These are phyloP conservation scores for Globisporangium spiculum DNA, from an alignment of 352 stramenopile genomes.

Conservation along the genomic window DNA sequence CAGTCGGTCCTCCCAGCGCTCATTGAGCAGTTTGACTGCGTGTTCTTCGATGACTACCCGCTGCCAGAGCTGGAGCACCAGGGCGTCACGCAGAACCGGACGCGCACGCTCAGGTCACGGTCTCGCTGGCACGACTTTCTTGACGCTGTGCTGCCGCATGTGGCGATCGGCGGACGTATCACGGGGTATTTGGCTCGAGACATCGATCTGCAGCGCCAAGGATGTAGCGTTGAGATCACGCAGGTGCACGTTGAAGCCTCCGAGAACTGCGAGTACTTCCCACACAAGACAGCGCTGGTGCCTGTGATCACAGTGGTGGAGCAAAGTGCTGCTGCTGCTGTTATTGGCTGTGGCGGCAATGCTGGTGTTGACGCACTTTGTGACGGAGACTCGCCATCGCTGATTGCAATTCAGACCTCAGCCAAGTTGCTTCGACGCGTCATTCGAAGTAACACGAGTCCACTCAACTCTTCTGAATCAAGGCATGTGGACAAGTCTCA, in stretches of 20 bases:
- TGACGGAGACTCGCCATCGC: not conserved
- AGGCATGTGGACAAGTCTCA: not conserved
- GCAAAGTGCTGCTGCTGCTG: conserved; percentile 7
- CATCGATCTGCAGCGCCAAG: conserved; percentile 43
- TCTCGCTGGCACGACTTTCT: conserved; percentile 78
- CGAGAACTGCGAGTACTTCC: conserved; percentile 63
- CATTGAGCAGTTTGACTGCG: conserved; percentile 53
- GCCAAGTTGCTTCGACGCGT: not conserved
- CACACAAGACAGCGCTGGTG: conserved; percentile 54
- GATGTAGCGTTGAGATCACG: conserved; percentile 33
- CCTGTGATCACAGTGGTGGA: conserved; percentile 61
- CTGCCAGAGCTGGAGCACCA: conserved; percentile 46
- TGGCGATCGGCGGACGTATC: conserved; percentile 44
- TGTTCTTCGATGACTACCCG: conserved; percentile 85
- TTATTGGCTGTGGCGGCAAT: too few species aligned
- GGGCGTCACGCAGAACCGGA: conserved; percentile 18
- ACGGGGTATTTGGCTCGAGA: conserved; percentile 62
- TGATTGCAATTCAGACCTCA: not conserved
- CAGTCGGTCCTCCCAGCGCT: conserved; percentile 52
- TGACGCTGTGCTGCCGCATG: conserved; percentile 47
- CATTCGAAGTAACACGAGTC: not conserved
- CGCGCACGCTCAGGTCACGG: conserved; percentile 12
- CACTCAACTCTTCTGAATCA: not conserved
- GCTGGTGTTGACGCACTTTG: not conserved
- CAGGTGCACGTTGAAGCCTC: conserved; percentile 35